Evolutionary conservation across 345 rosid genomes (phyloP), one percentile per base, ranked within the genome.

Genomic region (Rhodamnia argentea): DNA sequence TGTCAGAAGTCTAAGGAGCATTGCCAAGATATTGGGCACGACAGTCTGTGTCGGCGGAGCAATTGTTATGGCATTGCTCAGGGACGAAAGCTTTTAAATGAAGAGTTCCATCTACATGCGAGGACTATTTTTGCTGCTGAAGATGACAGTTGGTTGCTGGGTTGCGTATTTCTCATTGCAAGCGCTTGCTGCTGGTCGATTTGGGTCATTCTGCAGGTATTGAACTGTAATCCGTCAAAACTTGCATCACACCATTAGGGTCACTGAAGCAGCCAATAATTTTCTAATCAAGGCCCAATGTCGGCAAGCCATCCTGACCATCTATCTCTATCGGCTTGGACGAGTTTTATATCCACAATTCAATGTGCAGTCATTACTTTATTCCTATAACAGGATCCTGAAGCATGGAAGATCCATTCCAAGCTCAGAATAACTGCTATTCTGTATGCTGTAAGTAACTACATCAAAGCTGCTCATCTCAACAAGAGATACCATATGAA

Each of bases 201-300:
- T 83, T 94, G 98, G 99, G 87, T 95, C 44, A 93, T 91, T 88
- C 88, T 95, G 54, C 98, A 95, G 97, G 99, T 94, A 89, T 56
- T 83, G 32, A n/a, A 60, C 76, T 70, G 52, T 22, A 29, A 51
- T 52, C 50, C 57, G 54, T 64, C 16, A 0, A 53, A 53, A 51
- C 37, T 26, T 26, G 27, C 58, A 0, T 6, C 27, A 58, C 13
- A 27, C n/a, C 27, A 13, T 13, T 51, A 18, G 10, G 62, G 55
- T 42, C 64, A 55, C 55, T 84, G 20, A 82, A 11, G 24, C 78
- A 22, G 22, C 26, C 3, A 26, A 52, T 5, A 32, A 47, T 23
- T 86, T 27, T 50, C 83, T 12, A 4, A 7, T 74, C 87, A 96
- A 97, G 97, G 94, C 83, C 94, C 94, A 6, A 86, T 94, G 84